phyloP scores from a whole-genome alignment of 2,329 filamentous ascomycete genomes.

The Sporothrix brunneoviolacea region DNA sequence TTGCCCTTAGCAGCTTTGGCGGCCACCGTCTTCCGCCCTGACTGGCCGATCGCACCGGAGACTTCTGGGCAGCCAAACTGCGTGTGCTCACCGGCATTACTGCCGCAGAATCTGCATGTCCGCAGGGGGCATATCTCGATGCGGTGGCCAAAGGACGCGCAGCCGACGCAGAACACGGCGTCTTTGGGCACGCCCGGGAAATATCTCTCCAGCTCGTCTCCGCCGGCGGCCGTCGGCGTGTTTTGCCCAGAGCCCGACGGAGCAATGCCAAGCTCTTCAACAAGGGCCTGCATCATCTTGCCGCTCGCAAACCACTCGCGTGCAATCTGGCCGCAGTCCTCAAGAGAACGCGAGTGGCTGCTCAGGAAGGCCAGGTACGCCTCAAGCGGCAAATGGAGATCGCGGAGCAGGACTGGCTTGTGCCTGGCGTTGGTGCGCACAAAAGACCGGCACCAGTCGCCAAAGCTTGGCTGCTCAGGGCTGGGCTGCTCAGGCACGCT shows the following conservation, averaged over 20 bases:
- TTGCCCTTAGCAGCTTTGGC: background rate
- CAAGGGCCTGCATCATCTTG: too few species aligned
- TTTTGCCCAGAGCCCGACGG: background rate
- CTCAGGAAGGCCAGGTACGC: background rate
- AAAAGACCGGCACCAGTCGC: constrained; percentile 5
- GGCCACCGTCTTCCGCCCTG: background rate
- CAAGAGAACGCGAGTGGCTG: background rate
- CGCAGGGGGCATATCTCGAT: constrained; percentile 38
- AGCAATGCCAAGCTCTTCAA: background rate
- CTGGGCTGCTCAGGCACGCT: too few species aligned
- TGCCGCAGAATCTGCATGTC: constrained; percentile 44
- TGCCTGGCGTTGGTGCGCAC: background rate
- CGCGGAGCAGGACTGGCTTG: background rate
- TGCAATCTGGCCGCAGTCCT: background rate
- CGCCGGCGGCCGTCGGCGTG: background rate
- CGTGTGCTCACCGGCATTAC: constrained; percentile 35
- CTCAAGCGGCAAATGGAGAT: constrained; percentile 1
- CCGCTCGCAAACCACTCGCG: background rate
- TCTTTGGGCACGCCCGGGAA: constrained; percentile 43
- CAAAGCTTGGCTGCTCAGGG: background rate
- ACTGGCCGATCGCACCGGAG: background rate
- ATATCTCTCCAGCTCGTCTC: constrained; percentile 36
- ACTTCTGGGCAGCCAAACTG: constrained; percentile 43
- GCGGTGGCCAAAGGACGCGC: constrained; percentile 42
- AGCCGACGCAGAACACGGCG: constrained; percentile 44